Percentiles rank a stretch among this genome's conserved stretches.
Conservation (phyloP, 768 basidiomycete species). For the Phylloporus sp. region DNA sequence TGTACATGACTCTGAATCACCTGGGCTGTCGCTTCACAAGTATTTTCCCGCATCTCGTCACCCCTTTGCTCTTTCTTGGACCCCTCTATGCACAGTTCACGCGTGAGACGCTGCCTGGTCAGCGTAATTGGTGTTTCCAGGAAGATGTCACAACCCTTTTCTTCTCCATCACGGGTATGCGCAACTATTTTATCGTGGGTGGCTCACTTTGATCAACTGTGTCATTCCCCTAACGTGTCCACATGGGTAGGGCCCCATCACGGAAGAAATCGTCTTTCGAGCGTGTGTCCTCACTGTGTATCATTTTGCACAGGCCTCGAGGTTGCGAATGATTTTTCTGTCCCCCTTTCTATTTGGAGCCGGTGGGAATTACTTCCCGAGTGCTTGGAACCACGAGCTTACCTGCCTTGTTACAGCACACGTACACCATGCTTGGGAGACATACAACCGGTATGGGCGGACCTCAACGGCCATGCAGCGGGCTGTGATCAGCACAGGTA, state of each 20-base stretch:
- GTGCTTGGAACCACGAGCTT: slow-evolving; percentile 2
- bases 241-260: slow-evolving; percentile 68
- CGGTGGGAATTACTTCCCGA: slow-evolving; percentile 45
- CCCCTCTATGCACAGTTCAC: slow-evolving; percentile 63
- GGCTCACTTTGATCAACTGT: not conserved
- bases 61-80: slow-evolving; percentile 73
- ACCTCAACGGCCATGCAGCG: slow-evolving; percentile 58
- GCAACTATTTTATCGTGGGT: slow-evolving; percentile 63
- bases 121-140: slow-evolving; percentile 45
- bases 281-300: slow-evolving; percentile 77
- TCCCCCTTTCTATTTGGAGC: slow-evolving; percentile 86
- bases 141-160: slow-evolving; percentile 39
- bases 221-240: not conserved
- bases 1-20: slow-evolving; percentile 33
- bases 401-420: slow-evolving; percentile 56
- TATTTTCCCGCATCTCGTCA: slow-evolving; percentile 55
- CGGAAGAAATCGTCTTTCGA: slow-evolving; percentile 91
- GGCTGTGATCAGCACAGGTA: slow-evolving; percentile 57
- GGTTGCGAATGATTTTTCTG: slow-evolving; percentile 63
- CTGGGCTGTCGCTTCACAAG: slow-evolving; percentile 37
- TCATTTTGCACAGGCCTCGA: slow-evolving; percentile 58
- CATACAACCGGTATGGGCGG: slow-evolving; percentile 70
- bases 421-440: slow-evolving; percentile 88
- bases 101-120: slow-evolving; percentile 48
- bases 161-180: slow-evolving; percentile 51